A percentile compares a stretch with the other conserved stretches of the same genome.
Conservation (phyloP, 805 yeast species). For the Nematodospora valgi region DNA sequence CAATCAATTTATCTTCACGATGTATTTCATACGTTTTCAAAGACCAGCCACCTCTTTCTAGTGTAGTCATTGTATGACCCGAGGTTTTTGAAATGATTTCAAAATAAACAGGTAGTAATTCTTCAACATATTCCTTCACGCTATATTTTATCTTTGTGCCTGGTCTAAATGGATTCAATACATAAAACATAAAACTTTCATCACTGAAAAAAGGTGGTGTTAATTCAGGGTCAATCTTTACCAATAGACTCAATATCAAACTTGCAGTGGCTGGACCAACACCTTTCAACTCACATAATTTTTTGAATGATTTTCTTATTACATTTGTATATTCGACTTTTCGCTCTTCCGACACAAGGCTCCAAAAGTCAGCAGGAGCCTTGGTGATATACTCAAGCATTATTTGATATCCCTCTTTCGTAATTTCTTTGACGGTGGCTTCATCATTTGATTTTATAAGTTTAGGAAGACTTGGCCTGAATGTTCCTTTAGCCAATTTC, state of each 20-base stretch:
- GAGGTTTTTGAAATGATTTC: slow-evolving; percentile 9
- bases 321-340: slow-evolving; percentile 14
- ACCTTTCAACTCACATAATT: slow-evolving; percentile 36
- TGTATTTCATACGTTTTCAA: slow-evolving; percentile 27
- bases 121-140: slow-evolving; percentile 39
- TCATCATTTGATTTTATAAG: slow-evolving; percentile 36
- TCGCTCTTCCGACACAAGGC: background rate
- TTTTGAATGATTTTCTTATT: slow-evolving; percentile 24
- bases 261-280: slow-evolving; percentile 54
- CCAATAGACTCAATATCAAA: slow-evolving; percentile 35
- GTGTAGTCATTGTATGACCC: slow-evolving; percentile 10
- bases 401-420: slow-evolving; percentile 23
- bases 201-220: slow-evolving; percentile 50
- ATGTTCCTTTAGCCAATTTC: slow-evolving; percentile 45
- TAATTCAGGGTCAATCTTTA: slow-evolving; percentile 13
- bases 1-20: slow-evolving; percentile 18
- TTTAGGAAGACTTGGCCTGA: slow-evolving; percentile 42
- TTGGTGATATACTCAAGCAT: slow-evolving; percentile 11
- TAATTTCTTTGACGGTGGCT: slow-evolving; percentile 22
- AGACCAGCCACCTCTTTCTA: slow-evolving; percentile 39
- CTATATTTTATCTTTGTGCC: slow-evolving; percentile 38
- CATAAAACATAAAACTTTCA: slow-evolving; percentile 39
- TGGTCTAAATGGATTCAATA: slow-evolving; percentile 21
- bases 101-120: slow-evolving; percentile 23
- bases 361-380: background rate